Percentiles rank a stretch among this genome's conserved stretches.
Evolutionary conservation across 1,284 basidiomycete genomes (phyloP).

Genomic region (Cryptococcus hybrid): DNA sequence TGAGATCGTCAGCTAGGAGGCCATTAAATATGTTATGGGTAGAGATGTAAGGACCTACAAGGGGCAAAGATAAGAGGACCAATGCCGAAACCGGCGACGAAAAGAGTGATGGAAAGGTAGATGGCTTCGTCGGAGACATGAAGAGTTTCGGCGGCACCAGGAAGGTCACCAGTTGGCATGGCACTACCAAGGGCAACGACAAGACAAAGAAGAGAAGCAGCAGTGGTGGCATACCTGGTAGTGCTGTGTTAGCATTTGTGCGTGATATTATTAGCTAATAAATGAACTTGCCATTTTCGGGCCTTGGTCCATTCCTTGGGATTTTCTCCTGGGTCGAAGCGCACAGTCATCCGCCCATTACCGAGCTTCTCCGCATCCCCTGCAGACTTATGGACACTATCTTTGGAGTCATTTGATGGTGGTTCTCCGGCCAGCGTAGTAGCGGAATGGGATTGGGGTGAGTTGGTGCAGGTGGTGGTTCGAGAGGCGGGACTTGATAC

Average conservation of each 20-base stretch:
- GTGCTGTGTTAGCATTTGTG: neutral
- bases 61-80: conserved; percentile 51
- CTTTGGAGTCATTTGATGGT: neutral
- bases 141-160: conserved; percentile 41
- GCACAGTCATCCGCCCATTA: conserved; percentile 25
- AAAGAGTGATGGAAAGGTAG: conserved; percentile 50
- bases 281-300: conserved; percentile 33
- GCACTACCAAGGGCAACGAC: conserved; percentile 50
- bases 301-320: conserved; percentile 35
- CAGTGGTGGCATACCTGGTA: conserved; percentile 29
- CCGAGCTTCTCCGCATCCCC: conserved; percentile 15
- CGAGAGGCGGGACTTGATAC: neutral
- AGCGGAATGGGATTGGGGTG: neutral
- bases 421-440: too few species aligned
- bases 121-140: conserved; percentile 49
- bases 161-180: conserved; percentile 52
- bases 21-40: neutral
- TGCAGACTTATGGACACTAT: neutral
- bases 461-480: neutral
- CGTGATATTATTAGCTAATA: neutral
- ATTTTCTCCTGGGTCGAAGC: conserved; percentile 30
- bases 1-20: neutral
- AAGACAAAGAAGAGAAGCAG: conserved; percentile 32
- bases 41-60: conserved; percentile 10
- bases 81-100: conserved; percentile 53